Conservation (phyloP, 2,329 filamentous ascomycete species). For the Neonectria magnoliae region DNA sequence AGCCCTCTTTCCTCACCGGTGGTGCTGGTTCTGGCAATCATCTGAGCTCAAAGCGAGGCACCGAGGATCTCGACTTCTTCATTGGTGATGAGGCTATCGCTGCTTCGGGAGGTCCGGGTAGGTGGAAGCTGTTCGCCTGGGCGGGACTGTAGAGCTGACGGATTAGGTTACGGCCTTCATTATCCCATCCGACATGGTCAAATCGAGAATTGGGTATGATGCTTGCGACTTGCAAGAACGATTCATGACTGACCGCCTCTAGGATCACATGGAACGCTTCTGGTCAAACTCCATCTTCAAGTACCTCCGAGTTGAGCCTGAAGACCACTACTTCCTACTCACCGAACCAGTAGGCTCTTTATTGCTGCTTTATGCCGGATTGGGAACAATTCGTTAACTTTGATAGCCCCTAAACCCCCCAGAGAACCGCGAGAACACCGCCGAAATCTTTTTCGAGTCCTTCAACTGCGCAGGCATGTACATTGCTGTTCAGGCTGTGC, state of each 20-base stretch:
- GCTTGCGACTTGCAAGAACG: neutral
- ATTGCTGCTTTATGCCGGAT: slow-evolving; percentile 2
- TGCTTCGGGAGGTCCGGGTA: slow-evolving; percentile 84
- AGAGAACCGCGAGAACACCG: slow-evolving; percentile 98
- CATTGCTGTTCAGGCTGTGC: slow-evolving; percentile 96
- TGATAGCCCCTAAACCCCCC: slow-evolving; percentile 91
- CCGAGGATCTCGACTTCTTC: slow-evolving; percentile 98
- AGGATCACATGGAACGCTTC: slow-evolving; percentile 99
- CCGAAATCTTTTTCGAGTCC: slow-evolving; percentile 99
- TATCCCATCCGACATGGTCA: slow-evolving; percentile 98
- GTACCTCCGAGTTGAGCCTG: slow-evolving; percentile 95
- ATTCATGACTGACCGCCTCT: slow-evolving; percentile 43
- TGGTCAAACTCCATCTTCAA: slow-evolving; percentile 99
- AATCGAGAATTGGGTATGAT: slow-evolving; percentile 94
- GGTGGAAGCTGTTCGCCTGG: slow-evolving; percentile 34
- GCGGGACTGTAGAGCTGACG: slow-evolving; percentile 34
- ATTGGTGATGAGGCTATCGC: slow-evolving; percentile 96
- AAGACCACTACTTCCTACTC: slow-evolving; percentile 98
- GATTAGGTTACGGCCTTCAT: slow-evolving; percentile 87
- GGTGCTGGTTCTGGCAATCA: slow-evolving; percentile 86
- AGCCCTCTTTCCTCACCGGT: slow-evolving; percentile 93
- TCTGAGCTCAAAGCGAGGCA: slow-evolving; percentile 90
- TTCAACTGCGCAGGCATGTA: slow-evolving; percentile 99
- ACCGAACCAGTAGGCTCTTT: slow-evolving; percentile 84
- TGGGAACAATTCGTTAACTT: slow-evolving; percentile 24